These are phyloP conservation scores for Citrus cavaleriei DNA, from an alignment of 345 rosid species.

Conservation along the genomic window DNA sequence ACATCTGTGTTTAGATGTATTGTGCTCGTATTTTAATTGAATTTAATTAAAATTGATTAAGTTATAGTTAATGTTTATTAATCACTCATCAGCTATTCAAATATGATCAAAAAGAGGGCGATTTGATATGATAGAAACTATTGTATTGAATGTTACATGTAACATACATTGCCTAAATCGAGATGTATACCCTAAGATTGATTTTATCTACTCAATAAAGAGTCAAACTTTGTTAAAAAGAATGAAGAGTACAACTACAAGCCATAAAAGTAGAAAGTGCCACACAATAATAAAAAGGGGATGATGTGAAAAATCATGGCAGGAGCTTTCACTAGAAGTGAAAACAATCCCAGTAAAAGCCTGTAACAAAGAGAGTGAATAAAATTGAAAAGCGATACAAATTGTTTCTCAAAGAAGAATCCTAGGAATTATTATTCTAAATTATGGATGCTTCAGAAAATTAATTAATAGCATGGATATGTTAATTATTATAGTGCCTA, in stretches of 20 bases:
- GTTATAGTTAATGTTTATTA: no score
- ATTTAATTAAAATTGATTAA: no score
- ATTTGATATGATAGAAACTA: no score
- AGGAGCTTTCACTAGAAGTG: conserved; percentile 2
- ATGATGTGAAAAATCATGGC: background rate
- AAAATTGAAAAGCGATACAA: background rate
- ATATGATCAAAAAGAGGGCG: no score
- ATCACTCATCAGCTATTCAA: no score
- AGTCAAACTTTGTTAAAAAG: background rate
- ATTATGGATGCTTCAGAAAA: background rate
- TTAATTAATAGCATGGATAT: background rate
- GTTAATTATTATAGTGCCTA: background rate
- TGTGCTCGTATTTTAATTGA: no score
- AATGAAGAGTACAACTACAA: background rate
- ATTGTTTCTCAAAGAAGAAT: background rate
- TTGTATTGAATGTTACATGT: background rate
- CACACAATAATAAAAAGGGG: background rate
- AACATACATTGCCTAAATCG: background rate
- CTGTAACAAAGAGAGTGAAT: background rate
- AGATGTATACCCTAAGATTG: background rate
- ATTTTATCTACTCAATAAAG: background rate
- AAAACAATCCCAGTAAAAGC: background rate
- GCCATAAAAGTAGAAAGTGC: background rate
- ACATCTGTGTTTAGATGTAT: no score
- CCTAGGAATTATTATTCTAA: background rate